Evolutionary conservation across 2,329 filamentous ascomycete genomes (phyloP).

Genomic region (Nemania diffusa): DNA sequence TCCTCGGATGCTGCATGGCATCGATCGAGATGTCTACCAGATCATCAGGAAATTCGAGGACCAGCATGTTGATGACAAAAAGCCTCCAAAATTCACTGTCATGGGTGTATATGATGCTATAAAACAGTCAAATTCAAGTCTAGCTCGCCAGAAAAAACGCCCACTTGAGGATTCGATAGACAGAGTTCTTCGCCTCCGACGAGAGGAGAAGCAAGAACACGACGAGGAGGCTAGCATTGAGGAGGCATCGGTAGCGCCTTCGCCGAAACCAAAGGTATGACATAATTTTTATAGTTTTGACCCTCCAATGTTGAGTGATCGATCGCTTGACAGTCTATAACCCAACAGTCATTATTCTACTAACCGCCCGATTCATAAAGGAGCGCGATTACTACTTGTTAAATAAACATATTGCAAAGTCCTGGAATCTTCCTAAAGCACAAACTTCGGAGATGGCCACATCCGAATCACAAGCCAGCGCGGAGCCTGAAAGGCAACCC

Average conservation of each 20-base stretch:
- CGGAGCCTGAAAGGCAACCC: conserved; percentile 61
- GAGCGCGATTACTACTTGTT: conserved; percentile 50
- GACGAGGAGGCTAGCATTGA: conserved; percentile 48
- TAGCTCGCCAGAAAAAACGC: conserved; percentile 84
- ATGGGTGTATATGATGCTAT: conserved; percentile 79
- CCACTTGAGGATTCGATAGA: conserved; percentile 87
- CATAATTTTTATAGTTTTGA: neutral
- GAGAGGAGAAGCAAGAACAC: conserved; percentile 69
- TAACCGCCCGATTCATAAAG: conserved; percentile 31
- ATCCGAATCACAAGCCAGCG: conserved; percentile 37
- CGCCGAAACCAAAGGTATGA: conserved; percentile 45
- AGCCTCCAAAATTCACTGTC: conserved; percentile 64
- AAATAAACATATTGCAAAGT: conserved; percentile 56
- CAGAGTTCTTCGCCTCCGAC: conserved; percentile 78
- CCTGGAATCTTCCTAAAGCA: conserved; percentile 51
- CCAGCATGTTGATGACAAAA: conserved; percentile 68
- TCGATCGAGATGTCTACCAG: conserved; percentile 75
- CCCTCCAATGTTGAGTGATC: neutral
- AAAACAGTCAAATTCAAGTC: conserved; percentile 84
- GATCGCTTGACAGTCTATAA: no score
- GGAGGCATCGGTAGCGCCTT: conserved; percentile 39
- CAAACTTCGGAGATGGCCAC: conserved; percentile 39
- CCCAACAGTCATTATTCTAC: neutral
- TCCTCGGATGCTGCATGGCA: conserved; percentile 27
- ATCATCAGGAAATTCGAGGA: conserved; percentile 81